Evolutionary conservation across 768 basidiomycete species (phyloP).

Genomic region (Clitopilus passeckerianus): DNA sequence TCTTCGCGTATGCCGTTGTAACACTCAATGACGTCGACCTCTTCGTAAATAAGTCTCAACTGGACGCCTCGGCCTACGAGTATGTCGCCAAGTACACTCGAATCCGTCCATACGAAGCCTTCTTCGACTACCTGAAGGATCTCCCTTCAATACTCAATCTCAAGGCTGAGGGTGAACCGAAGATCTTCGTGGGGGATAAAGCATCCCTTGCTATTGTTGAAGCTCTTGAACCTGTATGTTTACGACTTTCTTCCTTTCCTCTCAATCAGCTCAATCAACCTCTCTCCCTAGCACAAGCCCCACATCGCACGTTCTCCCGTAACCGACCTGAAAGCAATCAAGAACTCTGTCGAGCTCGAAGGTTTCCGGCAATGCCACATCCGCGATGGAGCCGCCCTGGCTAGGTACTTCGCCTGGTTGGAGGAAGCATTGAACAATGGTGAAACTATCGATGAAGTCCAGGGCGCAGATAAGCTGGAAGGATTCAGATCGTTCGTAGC

Average conservation of each 20-base stretch:
- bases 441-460: slow-evolving; percentile 60
- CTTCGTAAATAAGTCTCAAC: slow-evolving; percentile 60
- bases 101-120: slow-evolving; percentile 63
- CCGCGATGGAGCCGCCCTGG: slow-evolving; percentile 84
- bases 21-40: slow-evolving; percentile 53
- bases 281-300: slow-evolving; percentile 46
- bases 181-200: slow-evolving; percentile 72
- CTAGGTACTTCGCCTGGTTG: slow-evolving; percentile 91
- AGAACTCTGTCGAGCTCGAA: slow-evolving; percentile 76
- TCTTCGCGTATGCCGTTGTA: slow-evolving; percentile 88
- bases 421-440: slow-evolving; percentile 74
- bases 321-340: slow-evolving; percentile 75
- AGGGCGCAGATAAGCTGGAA: slow-evolving; percentile 77
- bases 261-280: background rate
- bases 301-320: slow-evolving; percentile 65
- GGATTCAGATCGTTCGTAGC: slow-evolving; percentile 71
- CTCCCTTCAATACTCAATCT: slow-evolving; percentile 33
- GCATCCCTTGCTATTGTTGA: slow-evolving; percentile 80
- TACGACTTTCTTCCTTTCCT: background rate
- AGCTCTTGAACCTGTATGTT: slow-evolving; percentile 63
- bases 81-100: slow-evolving; percentile 58
- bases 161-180: slow-evolving; percentile 40
- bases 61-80: slow-evolving; percentile 33
- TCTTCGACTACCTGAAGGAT: slow-evolving; percentile 59
- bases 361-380: slow-evolving; percentile 89